Evolutionary conservation across 2,329 filamentous ascomycete genomes (phyloP), one percentile per base, ranked within the genome.

Genomic region (Beauveria varroae): DNA sequence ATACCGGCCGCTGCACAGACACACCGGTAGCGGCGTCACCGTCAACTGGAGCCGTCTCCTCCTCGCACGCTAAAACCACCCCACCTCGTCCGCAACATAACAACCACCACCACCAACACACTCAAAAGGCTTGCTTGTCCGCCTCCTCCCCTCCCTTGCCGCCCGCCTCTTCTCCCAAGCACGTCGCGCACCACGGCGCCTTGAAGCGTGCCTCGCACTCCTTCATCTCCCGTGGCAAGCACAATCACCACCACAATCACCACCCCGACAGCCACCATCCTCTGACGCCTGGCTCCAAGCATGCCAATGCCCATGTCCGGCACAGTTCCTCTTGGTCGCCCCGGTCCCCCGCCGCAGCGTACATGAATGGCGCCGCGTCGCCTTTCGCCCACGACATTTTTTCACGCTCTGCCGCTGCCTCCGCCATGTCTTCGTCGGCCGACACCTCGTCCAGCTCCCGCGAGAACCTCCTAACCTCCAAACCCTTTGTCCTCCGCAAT

Each of bases 401-500:
- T 43, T 26, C 40, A 12, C 50, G 20, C 43, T 53, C 57, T 28
- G 28, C 22, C 20, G 26, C n/a, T 47, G 26, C 24, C 20, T n/a
- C 37, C 41, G 41, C 76, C 68, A 78, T 81, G 75, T 73, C 76
- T 51, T 81, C 80, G 37, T 78, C 75, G 68, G 81, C 84, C 28
- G 75, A 73, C 3, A 43, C 50, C 41, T 60, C 58, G 12, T 73
- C 75, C 24, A 75, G 74, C 61, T 76, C 75, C 26, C 74, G 73
- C 43, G 81, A 81, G 52, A 76, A 73, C 63, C 68, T 71, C 51
- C 49, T 69, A 67, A 61, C 72, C 67, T 59, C 73, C 22, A 78
- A 77, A 67, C 86, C 87, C 8, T 89, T 93, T 68, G 77, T 89
- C 66, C 77, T 87, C 65, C 86, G 88, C 68, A 88, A 95, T 76